Conservation (phyloP, 2,329 filamentous ascomycete genomes). For the Pseudonectria foliicola region DNA sequence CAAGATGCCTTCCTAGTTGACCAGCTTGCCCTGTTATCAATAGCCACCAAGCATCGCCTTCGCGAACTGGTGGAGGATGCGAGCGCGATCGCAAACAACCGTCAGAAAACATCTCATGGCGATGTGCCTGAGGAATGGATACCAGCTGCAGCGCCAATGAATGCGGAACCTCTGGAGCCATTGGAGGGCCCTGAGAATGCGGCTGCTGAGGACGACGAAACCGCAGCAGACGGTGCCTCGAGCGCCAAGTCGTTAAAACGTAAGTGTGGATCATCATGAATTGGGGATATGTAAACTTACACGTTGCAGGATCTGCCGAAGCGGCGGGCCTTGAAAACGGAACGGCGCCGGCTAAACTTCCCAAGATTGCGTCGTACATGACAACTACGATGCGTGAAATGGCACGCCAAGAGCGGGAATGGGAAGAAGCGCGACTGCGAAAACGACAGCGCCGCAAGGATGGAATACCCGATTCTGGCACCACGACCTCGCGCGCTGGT, state of each 20-base stretch:
- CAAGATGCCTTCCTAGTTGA: conserved; percentile 72
- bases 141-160: conserved; percentile 56
- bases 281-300: conserved; percentile 8
- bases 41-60: conserved; percentile 75
- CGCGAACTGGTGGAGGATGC: conserved; percentile 73
- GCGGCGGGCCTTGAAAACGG: conserved; percentile 28
- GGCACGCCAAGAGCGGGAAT: conserved; percentile 59
- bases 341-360: conserved; percentile 39
- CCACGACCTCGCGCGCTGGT: conserved; percentile 43
- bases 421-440: conserved; percentile 63
- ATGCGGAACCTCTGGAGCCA: conserved; percentile 30
- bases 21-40: conserved; percentile 73
- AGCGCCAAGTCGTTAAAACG: conserved; percentile 52
- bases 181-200: conserved; percentile 12
- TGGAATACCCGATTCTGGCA: conserved; percentile 44
- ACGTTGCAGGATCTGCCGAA: conserved; percentile 33
- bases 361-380: conserved; percentile 43
- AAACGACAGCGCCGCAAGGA: conserved; percentile 60
- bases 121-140: conserved; percentile 69
- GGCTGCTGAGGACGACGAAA: conserved; percentile 9
- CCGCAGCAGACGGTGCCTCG: conserved; percentile 40
- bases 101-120: conserved; percentile 74
- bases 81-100: conserved; percentile 59
- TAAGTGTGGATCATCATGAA: conserved; percentile 31
- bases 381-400: conserved; percentile 52